These are phyloP conservation scores for Trichoderma gracile DNA, from an alignment of 2,329 filamentous ascomycete genomes.

Conservation along the genomic window DNA sequence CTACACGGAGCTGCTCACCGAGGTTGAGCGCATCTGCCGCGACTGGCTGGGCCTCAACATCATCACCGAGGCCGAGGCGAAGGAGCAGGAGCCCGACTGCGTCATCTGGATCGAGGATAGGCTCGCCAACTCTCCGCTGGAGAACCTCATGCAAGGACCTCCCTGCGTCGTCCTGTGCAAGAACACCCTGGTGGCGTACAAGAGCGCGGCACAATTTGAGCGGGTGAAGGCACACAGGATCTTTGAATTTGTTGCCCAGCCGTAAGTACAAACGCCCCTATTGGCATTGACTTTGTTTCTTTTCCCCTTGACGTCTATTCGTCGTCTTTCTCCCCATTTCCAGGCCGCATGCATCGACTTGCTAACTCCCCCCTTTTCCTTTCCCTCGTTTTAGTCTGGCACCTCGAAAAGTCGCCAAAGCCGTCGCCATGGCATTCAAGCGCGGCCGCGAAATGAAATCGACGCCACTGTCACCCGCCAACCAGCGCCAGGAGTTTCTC, in stretches of 20 bases:
- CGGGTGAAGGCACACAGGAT: constrained; percentile 29
- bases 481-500: neutral
- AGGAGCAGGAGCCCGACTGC: constrained; percentile 32
- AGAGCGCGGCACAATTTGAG: constrained; percentile 26
- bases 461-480: constrained; percentile 5
- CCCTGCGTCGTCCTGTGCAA: constrained; percentile 39
- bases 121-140: constrained; percentile 1
- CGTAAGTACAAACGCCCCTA: constrained; percentile 32
- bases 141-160: constrained; percentile 19
- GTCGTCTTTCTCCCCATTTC: neutral
- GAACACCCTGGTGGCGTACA: constrained; percentile 37
- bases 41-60: constrained; percentile 40
- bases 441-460: constrained; percentile 22
- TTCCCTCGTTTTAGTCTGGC: constrained; percentile 33
- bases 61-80: constrained; percentile 25
- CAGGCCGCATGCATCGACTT: too few relatives aligned
- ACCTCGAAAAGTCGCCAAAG: constrained; percentile 39
- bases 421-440: constrained; percentile 17
- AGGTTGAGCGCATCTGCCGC: constrained; percentile 31
- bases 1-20: neutral
- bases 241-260: constrained; percentile 43
- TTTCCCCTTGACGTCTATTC: too few relatives aligned
- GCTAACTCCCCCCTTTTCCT: neutral
- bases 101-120: constrained; percentile 29
- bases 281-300: neutral